Percentiles rank a stretch among this genome's conserved stretches.
Conservation (phyloP, 2,329 filamentous ascomycete species). For the Verticillium isaacii region DNA sequence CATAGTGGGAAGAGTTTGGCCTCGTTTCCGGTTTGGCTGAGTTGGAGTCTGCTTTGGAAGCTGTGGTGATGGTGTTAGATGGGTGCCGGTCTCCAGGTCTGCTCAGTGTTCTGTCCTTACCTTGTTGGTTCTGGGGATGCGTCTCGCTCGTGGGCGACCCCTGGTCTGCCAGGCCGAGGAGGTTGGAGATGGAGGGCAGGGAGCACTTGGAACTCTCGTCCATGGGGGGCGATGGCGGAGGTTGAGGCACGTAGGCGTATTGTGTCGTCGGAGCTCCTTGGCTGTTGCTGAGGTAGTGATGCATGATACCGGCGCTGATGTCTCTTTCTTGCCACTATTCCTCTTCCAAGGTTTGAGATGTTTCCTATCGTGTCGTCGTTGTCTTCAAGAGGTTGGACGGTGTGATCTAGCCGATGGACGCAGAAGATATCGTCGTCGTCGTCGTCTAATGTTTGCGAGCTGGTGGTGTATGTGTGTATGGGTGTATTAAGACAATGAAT, state of each 20-base stretch:
- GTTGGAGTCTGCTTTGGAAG: neutral
- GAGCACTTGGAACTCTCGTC: slow-evolving; percentile 75
- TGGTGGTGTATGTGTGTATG: neutral
- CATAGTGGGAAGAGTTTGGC: slow-evolving; percentile 46
- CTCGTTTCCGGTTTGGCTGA: slow-evolving; percentile 34
- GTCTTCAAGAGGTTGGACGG: neutral
- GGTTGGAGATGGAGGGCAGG: slow-evolving; percentile 87
- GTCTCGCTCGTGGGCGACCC: slow-evolving; percentile 54
- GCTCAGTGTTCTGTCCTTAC: slow-evolving; percentile 3
- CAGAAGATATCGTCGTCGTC: neutral
- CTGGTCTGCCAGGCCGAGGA: slow-evolving; percentile 77
- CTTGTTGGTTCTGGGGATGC: slow-evolving; percentile 33
- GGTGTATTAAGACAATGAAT: neutral
- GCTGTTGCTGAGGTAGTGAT: slow-evolving; percentile 39
- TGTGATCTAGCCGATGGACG: neutral
- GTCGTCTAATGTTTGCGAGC: slow-evolving; percentile 1
- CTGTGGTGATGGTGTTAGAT: slow-evolving; percentile 10
- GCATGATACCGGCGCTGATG: slow-evolving; percentile 24
- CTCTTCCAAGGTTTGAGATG: neutral
- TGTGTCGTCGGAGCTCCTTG: slow-evolving; percentile 27
- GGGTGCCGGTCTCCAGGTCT: slow-evolving; percentile 14
- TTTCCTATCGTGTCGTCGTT: slow-evolving; percentile 1
- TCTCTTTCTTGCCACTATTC: slow-evolving; percentile 17
- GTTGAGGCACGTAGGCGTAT: slow-evolving; percentile 52
- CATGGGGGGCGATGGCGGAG: slow-evolving; percentile 70